phyloP scores from a whole-genome alignment of 257 asterid genomes.

The Solanum ahanhuiri region DNA sequence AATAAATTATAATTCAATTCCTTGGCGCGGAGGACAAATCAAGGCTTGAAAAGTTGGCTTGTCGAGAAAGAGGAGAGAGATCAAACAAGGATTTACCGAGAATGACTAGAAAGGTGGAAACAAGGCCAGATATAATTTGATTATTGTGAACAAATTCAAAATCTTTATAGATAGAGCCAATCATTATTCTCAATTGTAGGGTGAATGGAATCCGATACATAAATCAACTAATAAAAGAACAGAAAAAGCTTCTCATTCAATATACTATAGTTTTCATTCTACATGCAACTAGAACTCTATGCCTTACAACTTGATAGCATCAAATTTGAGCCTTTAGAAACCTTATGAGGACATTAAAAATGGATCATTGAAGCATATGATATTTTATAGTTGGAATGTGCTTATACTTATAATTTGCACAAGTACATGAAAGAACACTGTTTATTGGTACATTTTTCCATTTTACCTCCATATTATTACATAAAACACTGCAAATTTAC shows the following conservation, averaged over 20 bases:
- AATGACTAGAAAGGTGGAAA: background rate
- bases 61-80: background rate
- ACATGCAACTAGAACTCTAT: background rate
- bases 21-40: background rate
- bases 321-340: background rate
- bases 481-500: background rate
- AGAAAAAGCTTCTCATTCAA: background rate
- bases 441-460: background rate
- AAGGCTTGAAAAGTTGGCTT: background rate
- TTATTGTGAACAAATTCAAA: background rate
- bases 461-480: background rate
- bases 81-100: background rate
- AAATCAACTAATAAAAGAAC: background rate
- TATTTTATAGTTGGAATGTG: background rate
- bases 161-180: background rate
- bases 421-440: background rate
- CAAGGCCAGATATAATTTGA: background rate
- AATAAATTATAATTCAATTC: background rate
- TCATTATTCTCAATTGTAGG: background rate
- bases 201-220: background rate
- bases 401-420: background rate
- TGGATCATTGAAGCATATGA: background rate
- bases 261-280: background rate
- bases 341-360: background rate
- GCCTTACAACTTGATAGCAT: background rate